phyloP scores from a whole-genome alignment of 2,329 filamentous ascomycete species.

The Botryotinia narcissicola region DNA sequence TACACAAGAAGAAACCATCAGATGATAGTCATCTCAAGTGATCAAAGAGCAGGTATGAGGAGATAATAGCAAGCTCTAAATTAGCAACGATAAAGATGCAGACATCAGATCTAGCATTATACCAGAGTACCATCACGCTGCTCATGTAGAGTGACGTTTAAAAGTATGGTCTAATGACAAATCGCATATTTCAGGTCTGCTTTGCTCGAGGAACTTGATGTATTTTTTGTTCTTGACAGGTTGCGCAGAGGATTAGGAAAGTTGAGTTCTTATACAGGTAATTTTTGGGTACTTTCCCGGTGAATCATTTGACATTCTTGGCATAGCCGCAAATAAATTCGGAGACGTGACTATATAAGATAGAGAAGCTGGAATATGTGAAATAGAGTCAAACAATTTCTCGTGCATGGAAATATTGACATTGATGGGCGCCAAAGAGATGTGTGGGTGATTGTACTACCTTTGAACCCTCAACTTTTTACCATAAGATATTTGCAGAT shows the following conservation, averaged over 20 bases:
- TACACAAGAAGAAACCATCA: fast-evolving
- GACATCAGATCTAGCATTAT: neutral
- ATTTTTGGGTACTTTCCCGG: fast-evolving
- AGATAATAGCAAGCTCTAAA: neutral
- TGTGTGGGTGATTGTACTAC: fast-evolving
- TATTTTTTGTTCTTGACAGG: fast-evolving
- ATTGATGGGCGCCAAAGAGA: no score
- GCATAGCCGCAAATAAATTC: neutral
- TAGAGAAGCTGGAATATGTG: fast-evolving
- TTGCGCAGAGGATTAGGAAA: neutral
- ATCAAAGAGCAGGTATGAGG: fast-evolving
- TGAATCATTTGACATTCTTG: neutral
- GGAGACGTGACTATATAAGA: neutral
- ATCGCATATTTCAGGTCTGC: neutral
- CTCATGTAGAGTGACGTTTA: no score
- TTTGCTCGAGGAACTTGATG: no score
- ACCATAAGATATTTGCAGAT: fast-evolving
- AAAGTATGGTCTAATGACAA: neutral
- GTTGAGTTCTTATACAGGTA: neutral
- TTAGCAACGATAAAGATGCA: fast-evolving
- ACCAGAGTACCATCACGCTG: fast-evolving
- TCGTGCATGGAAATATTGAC: no score
- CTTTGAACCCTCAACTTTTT: fast-evolving
- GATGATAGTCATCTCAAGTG: fast-evolving
- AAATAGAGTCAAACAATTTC: neutral